Percentiles rank a stretch among this genome's conserved stretches.
phyloP scores from a whole-genome alignment of 192 early-diverging fungal genomes.

The Backusella sp. region DNA sequence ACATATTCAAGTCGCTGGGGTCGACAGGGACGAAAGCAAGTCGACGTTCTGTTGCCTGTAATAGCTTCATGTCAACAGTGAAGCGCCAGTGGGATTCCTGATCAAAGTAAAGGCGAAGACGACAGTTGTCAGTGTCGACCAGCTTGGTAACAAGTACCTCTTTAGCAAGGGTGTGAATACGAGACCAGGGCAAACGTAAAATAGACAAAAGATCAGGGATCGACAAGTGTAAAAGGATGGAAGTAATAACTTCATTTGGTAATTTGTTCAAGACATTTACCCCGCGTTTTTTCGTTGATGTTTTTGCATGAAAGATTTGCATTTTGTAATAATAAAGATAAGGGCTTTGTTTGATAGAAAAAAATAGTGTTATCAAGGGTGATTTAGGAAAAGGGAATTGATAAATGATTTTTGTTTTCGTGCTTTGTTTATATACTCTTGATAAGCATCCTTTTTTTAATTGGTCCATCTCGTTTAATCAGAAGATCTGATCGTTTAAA shows the following conservation, averaged over 20 bases:
- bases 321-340: conserved; percentile 5
- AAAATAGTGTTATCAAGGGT: conserved; percentile 3
- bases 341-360: neutral
- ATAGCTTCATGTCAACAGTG: conserved; percentile 21
- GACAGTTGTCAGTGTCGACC: conserved; percentile 6
- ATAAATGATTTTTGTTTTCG: conserved; percentile 8
- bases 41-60: neutral
- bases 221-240: conserved; percentile 9
- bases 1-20: conserved; percentile 7
- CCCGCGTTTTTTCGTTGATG: neutral
- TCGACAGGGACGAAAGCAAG: conserved; percentile 24
- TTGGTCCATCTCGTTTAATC: neutral
- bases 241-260: conserved; percentile 21
- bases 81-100: conserved; percentile 30
- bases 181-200: neutral
- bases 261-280: conserved; percentile 12
- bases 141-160: neutral
- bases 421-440: conserved; percentile 10
- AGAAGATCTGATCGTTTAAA: neutral
- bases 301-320: conserved; percentile 9
- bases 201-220: conserved; percentile 18
- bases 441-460: neutral
- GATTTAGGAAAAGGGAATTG: conserved; percentile 8
- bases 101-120: conserved; percentile 24
- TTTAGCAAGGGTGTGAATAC: conserved; percentile 8